Percentiles rank a stretch among this genome's conserved stretches.
phyloP scores from a whole-genome alignment of 2,329 filamentous ascomycete species.

The Venturia nashicola region DNA sequence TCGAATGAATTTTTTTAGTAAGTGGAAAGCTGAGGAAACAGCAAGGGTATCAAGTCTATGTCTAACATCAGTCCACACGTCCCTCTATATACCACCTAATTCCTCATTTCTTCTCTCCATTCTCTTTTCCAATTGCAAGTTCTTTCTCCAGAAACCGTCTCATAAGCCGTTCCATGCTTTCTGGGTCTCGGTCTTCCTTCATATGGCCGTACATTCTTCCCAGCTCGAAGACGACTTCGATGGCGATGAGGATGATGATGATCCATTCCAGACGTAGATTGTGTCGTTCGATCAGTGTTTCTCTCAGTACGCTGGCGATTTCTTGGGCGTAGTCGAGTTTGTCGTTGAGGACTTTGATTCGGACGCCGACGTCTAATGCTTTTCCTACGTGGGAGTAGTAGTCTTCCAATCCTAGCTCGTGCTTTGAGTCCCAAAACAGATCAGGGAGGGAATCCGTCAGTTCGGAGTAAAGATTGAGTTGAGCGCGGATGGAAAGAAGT shows the following conservation, averaged over 20 bases:
- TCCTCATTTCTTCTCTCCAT: not conserved
- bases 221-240: conserved; percentile 85
- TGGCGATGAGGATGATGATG: conserved; percentile 84
- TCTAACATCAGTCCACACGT: not conserved
- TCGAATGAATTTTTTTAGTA: not conserved
- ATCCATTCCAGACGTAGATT: conserved; percentile 84
- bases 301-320: conserved; percentile 77
- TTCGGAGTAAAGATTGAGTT: conserved; percentile 93
- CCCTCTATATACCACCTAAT: too few species aligned
- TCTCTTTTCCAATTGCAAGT: conserved; percentile 7
- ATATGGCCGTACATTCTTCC: conserved; percentile 57
- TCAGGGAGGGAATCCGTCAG: conserved; percentile 91
- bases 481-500: conserved; percentile 74
- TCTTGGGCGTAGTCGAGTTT: conserved; percentile 98
- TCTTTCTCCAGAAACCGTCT: conserved; percentile 24
- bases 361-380: conserved; percentile 78
- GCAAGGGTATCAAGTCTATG: not conserved
- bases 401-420: conserved; percentile 79
- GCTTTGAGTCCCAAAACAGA: conserved; percentile 87
- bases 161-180: conserved; percentile 28
- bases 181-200: conserved; percentile 29
- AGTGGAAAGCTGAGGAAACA: not conserved
- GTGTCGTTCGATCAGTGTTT: conserved; percentile 83
- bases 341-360: conserved; percentile 85
- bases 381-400: conserved; percentile 92